Conservation (phyloP, 345 rosid species). For the Physaria fendleri region DNA sequence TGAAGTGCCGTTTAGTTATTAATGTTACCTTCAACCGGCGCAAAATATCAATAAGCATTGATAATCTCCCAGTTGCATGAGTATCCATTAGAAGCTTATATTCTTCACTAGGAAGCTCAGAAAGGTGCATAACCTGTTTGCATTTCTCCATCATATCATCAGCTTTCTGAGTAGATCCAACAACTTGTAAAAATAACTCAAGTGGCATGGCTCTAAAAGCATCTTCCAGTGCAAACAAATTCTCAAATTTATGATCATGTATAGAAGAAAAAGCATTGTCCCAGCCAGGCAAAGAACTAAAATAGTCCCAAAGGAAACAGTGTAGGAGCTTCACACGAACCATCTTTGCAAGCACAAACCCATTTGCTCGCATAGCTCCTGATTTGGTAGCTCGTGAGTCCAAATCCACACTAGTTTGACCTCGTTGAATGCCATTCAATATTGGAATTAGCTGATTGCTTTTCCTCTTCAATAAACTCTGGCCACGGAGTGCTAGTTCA, state of each 20-base stretch:
- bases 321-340: conserved; percentile 82
- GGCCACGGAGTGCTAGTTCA: conserved; percentile 69
- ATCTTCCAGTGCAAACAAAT: conserved; percentile 64
- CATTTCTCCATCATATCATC: conserved; percentile 75
- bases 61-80: conserved; percentile 77
- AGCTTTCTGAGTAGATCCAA: conserved; percentile 58
- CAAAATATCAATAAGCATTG: conserved; percentile 68
- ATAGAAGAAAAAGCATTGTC: conserved; percentile 41
- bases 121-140: conserved; percentile 59
- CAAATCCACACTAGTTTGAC: conserved; percentile 38
- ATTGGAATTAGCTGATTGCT: conserved; percentile 51
- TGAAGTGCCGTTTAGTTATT: not conserved
- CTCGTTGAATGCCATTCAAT: conserved; percentile 65
- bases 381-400: conserved; percentile 45
- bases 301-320: conserved; percentile 68
- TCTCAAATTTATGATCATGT: conserved; percentile 36
- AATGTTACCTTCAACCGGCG: conserved; percentile 75
- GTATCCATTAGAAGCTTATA: conserved; percentile 73
- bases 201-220: conserved; percentile 75
- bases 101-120: conserved; percentile 65
- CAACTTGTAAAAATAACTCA: conserved; percentile 83
- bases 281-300: conserved; percentile 47
- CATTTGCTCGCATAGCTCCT: conserved; percentile 89
- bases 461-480: conserved; percentile 48
- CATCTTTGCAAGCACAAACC: conserved; percentile 93